These are phyloP conservation scores for Termitomyces sp. DNA, from an alignment of 768 basidiomycete genomes.

Conservation along the genomic window DNA sequence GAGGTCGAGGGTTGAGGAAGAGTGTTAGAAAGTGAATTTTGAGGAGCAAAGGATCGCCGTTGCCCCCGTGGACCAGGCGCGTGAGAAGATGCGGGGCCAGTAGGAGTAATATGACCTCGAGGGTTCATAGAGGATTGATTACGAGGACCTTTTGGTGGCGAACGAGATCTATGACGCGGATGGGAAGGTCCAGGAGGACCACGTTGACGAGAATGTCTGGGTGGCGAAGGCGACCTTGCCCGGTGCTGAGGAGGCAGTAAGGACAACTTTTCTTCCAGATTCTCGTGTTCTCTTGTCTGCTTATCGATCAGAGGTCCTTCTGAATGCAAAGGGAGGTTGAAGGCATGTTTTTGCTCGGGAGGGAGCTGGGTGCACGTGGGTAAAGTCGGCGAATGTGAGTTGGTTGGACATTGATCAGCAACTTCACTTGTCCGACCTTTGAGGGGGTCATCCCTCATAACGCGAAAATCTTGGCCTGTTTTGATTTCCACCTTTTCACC, in stretches of 20 bases:
- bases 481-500: not conserved
- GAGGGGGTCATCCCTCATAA: not conserved
- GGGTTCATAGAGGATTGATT: conserved; percentile 10
- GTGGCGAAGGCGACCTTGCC: conserved; percentile 17
- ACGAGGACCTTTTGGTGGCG: conserved; percentile 37
- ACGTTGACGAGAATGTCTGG: conserved; percentile 17
- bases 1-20: not conserved
- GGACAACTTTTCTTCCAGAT: not conserved
- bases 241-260: conserved; percentile 3
- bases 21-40: not conserved
- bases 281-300: not conserved
- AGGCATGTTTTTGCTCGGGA: not conserved
- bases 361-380: not conserved
- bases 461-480: not conserved
- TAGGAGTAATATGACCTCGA: conserved; percentile 13
- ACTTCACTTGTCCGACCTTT: not conserved
- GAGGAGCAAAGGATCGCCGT: conserved; percentile 13
- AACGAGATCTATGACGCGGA: conserved; percentile 21
- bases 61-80: conserved; percentile 14
- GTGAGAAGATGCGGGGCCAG: conserved; percentile 13
- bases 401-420: not conserved
- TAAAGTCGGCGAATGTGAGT: not conserved
- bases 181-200: conserved; percentile 11
- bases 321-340: not conserved
- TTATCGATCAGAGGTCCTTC: not conserved